Evolutionary conservation across 352 stramenopile genomes (phyloP), one percentile per base, ranked within the genome.

Genomic region (Pythium vanterpoolii): DNA sequence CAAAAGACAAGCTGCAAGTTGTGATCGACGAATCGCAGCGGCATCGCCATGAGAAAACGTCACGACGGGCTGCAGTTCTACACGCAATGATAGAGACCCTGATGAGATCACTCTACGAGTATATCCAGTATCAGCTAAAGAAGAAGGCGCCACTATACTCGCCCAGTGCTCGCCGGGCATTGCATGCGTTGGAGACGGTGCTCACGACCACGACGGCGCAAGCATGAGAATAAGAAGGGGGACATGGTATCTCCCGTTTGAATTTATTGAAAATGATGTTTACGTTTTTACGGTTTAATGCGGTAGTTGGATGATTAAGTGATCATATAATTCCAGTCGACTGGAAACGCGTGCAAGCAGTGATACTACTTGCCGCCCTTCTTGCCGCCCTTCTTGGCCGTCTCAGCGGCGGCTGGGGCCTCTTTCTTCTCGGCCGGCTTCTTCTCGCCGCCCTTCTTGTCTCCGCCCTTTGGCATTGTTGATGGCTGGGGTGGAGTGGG

Each of bases 351-450:
- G 30, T 44, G 28, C 33, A 42, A 16, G 42, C 3, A 26, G 23
- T 5, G 44, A 31, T 68, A n/a, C n/a, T 68, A 68, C 71, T 78
- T 78, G 61, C 59, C 67, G 46, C 60, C 60, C 66, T 79, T 79
- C 71, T 77, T 77, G 59, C 66, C 71, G 42, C 67, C 64, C 51
- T 72, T 73, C 61, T 81, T 79, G 48, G 48, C 53, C 53, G 31
- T 43, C 18, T 64, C 62, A 3, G 43, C 51, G n/a, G 59, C 59
- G 23, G 60, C 42, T 33, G 51, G 59, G 31, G 60, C 60, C 52
- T 67, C 60, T 36, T 67, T 67, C 60, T 67, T 67, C 60, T 67
- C 60, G 43, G 52, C 44, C 46, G 56, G 60, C 52, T 67, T 66
- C 59, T 66, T 61, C 36, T 61, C 52, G 43, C 36, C 60, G 26